A percentile compares a stretch with the other conserved stretches of the same genome.
phyloP scores from a whole-genome alignment of 495 filamentous ascomycete genomes.

The Talaromyces proteolyticus region DNA sequence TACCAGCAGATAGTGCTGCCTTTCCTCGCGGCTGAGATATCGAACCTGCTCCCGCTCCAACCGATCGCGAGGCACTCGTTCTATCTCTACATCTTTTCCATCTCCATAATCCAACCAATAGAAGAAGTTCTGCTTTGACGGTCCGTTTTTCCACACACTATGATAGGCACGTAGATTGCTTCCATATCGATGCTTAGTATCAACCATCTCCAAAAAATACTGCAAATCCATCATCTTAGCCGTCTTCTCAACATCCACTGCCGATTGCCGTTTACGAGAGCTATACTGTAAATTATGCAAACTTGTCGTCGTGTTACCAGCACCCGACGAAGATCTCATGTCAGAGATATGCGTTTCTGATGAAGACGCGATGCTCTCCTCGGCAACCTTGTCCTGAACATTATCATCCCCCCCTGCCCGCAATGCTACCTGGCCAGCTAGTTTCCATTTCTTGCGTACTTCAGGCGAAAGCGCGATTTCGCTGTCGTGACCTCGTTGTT shows the following conservation, averaged over 20 bases:
- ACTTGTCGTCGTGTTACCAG: slow-evolving; percentile 24
- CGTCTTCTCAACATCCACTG: slow-evolving; percentile 29
- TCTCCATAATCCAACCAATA: slow-evolving; percentile 91
- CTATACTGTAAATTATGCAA: slow-evolving; percentile 13
- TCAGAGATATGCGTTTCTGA: slow-evolving; percentile 16
- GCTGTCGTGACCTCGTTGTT: slow-evolving; percentile 11
- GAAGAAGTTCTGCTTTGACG: slow-evolving; percentile 86
- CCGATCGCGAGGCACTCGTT: slow-evolving; percentile 54
- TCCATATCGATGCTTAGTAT: slow-evolving; percentile 83
- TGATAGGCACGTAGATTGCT: slow-evolving; percentile 82
- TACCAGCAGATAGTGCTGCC: slow-evolving; percentile 64
- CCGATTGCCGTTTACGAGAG: slow-evolving; percentile 37
- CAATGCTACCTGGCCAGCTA: slow-evolving; percentile 60
- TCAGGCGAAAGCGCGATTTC: slow-evolving; percentile 16
- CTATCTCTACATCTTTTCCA: slow-evolving; percentile 52
- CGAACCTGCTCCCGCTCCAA: slow-evolving; percentile 66
- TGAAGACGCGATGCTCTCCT: slow-evolving; percentile 19
- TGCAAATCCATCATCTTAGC: slow-evolving; percentile 80
- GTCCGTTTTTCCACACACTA: slow-evolving; percentile 68
- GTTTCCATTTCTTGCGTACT: slow-evolving; percentile 70
- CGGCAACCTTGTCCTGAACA: slow-evolving; percentile 24
- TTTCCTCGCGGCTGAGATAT: slow-evolving; percentile 68
- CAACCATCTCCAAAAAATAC: slow-evolving; percentile 94
- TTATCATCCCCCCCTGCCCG: slow-evolving; percentile 62
- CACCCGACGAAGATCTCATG: slow-evolving; percentile 17